Conservation (phyloP, 164 flowering plant genomes). For the grape (Vitis vinifera) region DNA sequence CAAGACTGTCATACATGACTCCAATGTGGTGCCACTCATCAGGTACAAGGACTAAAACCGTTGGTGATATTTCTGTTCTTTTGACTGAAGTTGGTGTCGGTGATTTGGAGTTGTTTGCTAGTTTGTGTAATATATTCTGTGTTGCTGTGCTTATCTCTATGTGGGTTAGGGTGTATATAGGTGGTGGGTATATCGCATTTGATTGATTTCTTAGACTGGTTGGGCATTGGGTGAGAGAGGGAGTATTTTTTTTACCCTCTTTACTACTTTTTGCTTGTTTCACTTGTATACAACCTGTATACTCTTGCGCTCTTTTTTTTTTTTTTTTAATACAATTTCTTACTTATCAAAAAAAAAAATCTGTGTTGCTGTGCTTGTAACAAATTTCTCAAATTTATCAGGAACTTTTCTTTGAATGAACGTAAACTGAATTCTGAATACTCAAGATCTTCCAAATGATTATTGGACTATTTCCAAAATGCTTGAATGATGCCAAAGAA, state of each 20-base stretch:
- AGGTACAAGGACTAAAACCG: conserved; percentile 40
- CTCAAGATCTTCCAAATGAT: too few species aligned
- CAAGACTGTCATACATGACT: conserved; percentile 47
- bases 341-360: background rate
- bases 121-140: background rate
- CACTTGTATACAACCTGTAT: too few species aligned
- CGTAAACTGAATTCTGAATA: background rate
- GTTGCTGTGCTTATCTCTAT: background rate
- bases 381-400: background rate
- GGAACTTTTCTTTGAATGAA: background rate
- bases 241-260: too few species aligned
- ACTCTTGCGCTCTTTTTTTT: too few species aligned
- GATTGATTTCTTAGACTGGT: too few species aligned
- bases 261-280: too few species aligned
- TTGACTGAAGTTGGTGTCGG: background rate
- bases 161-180: too few species aligned
- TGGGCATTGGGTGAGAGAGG: too few species aligned
- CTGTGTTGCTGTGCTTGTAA: background rate
- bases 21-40: conserved; percentile 68
- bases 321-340: too few species aligned
- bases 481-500: background rate
- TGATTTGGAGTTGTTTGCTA: background rate
- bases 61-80: background rate
- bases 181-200: too few species aligned
- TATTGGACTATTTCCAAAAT: too few species aligned